phyloP scores from a whole-genome alignment of 371 early-diverging fungal species.

The Actinomortierella wolfii region DNA sequence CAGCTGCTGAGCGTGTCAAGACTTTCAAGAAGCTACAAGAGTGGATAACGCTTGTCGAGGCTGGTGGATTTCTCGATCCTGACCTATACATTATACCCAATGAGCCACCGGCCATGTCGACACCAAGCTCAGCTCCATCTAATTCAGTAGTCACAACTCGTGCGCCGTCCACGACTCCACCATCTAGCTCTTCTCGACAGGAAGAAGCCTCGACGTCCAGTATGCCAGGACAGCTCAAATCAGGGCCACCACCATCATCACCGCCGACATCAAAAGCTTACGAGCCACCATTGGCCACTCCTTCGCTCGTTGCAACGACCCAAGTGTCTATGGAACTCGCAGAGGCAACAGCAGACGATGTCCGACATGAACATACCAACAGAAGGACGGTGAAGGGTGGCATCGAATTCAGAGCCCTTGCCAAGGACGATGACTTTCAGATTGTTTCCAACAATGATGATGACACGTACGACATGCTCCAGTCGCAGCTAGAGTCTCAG shows the following conservation, averaged over 20 bases:
- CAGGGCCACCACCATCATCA: background rate
- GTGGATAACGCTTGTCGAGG: slow-evolving; percentile 32
- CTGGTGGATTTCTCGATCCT: slow-evolving; percentile 37
- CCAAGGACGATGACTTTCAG: slow-evolving; percentile 36
- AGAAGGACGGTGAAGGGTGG: slow-evolving; percentile 12
- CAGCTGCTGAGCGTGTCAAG: slow-evolving; percentile 30
- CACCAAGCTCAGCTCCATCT: background rate
- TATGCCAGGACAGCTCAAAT: too few relatives aligned
- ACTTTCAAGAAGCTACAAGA: slow-evolving; percentile 19
- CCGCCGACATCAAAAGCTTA: slow-evolving; percentile 5
- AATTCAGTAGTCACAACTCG: too few relatives aligned
- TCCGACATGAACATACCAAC: slow-evolving; percentile 9
- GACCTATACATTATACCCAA: slow-evolving; percentile 40
- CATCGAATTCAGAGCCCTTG: slow-evolving; percentile 24
- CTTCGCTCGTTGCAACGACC: slow-evolving; percentile 15
- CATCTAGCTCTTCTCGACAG: too few relatives aligned
- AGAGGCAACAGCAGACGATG: slow-evolving; percentile 33
- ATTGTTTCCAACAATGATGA: slow-evolving; percentile 31
- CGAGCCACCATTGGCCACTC: slow-evolving; percentile 11
- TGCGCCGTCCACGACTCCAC: too few relatives aligned
- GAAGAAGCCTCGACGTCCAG: too few relatives aligned
- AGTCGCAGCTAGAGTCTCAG: slow-evolving; percentile 62
- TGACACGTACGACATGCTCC: slow-evolving; percentile 52
- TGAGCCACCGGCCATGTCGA: slow-evolving; percentile 12
- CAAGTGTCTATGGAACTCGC: slow-evolving; percentile 25